These are phyloP conservation scores for Wickerhamiella infanticola DNA, from an alignment of 1,139 yeast genomes.

Conservation along the genomic window DNA sequence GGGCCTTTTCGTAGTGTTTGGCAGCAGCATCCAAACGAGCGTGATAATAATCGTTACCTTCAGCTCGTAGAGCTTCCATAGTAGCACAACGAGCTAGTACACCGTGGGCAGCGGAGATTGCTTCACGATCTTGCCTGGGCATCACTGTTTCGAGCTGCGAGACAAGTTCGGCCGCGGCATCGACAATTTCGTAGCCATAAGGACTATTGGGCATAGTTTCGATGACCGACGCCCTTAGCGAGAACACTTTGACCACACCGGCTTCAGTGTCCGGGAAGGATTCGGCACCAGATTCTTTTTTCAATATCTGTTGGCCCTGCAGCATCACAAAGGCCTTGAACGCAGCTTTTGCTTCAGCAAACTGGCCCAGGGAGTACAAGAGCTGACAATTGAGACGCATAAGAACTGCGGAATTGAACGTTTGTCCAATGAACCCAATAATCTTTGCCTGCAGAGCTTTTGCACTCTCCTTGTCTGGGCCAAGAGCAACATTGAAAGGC, in stretches of 20 bases:
- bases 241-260: slow-evolving; percentile 7
- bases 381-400: slow-evolving; percentile 27
- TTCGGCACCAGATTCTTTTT: slow-evolving; percentile 11
- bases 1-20: slow-evolving; percentile 16
- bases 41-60: slow-evolving; percentile 7
- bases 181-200: slow-evolving; percentile 1
- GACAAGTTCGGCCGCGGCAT: background rate
- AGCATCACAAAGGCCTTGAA: slow-evolving; percentile 31
- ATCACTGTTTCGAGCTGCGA: background rate
- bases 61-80: slow-evolving; percentile 6
- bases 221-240: slow-evolving; percentile 6
- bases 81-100: slow-evolving; percentile 9
- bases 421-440: slow-evolving; percentile 27
- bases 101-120: slow-evolving; percentile 4
- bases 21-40: slow-evolving; percentile 12
- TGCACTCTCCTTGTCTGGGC: slow-evolving; percentile 13
- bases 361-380: slow-evolving; percentile 19
- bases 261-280: slow-evolving; percentile 23
- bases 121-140: slow-evolving; percentile 2
- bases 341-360: slow-evolving; percentile 27
- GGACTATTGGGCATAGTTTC: slow-evolving; percentile 3
- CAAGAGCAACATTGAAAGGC: slow-evolving; percentile 15
- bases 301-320: slow-evolving; percentile 16
- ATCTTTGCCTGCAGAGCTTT: slow-evolving; percentile 17
- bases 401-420: slow-evolving; percentile 34